Base-by-base conservation (phyloP, 2,329 filamentous ascomycete species). In the Colletotrichum theobromicola region DNA sequence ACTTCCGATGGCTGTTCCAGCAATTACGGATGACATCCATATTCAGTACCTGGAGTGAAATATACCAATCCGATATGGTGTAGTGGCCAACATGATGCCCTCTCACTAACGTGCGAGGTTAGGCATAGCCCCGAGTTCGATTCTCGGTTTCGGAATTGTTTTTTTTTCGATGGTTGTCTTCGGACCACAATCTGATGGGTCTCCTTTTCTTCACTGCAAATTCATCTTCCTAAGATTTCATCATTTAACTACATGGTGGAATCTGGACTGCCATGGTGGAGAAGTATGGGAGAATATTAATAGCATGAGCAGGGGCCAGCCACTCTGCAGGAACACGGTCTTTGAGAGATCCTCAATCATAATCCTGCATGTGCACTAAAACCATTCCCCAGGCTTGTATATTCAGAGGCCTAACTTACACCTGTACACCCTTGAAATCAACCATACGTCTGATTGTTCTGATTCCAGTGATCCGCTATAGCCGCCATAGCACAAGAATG, bases 81-180 rank as follows among this genome's bases (percentile, higher is more conserved):
- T 71, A 71, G 67, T 71, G 72, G 67, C 72, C 67, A 71, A 74
- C 61, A 71, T 71, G 67, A 74, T 74, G 67, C 67, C 67, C 67
- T 71, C 67, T 74, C 67, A 74, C 0, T 0, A 4, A 1, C 0
- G 2, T 57, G 61, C 21, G n/a, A 55, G 67, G 67, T 37, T 35
- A 74, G 72, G 72, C 72, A 71, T 74, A 74, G 72, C 72, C 72
- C 67, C 72, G 67, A 74, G 72, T 71, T 74, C 67, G 72, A 74
- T 74, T 71, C 72, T 74, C 72, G 67, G 72, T 74, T 71, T 74
- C 72, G 67, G 67, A 74, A 74, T 1, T n/a, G 4, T 30, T 61
- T 7, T 18, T 46, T 5, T 46, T 26, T 68, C 26, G n/a, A 12
- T 15, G 6, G 13, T 7, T 42, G 13, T n/a, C 9, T n/a, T 46